These are phyloP conservation scores for Termitomyces sp. DNA, from an alignment of 768 basidiomycete genomes.

Conservation along the genomic window DNA sequence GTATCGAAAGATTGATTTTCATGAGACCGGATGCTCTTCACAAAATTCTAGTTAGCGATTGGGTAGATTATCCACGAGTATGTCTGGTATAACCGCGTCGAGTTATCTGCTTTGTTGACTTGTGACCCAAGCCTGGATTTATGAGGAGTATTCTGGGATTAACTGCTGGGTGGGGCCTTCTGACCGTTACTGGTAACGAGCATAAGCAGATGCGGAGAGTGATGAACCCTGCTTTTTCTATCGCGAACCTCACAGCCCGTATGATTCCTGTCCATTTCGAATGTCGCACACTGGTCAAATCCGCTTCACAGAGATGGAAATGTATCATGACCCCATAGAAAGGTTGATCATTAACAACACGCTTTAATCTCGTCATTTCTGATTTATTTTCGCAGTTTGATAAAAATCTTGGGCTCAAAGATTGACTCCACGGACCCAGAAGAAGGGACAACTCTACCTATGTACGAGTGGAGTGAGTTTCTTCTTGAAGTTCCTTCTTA, in stretches of 20 bases:
- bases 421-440: slow-evolving; percentile 19
- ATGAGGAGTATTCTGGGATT: slow-evolving; percentile 35
- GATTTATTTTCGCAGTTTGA: slow-evolving; percentile 19
- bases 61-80: slow-evolving; percentile 40
- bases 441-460: slow-evolving; percentile 23
- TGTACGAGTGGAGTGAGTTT: slow-evolving; percentile 45
- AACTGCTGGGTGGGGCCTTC: slow-evolving; percentile 37
- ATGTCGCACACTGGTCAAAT: not conserved
- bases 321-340: slow-evolving; percentile 43
- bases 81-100: slow-evolving; percentile 3
- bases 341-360: slow-evolving; percentile 21
- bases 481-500: not conserved
- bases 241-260: slow-evolving; percentile 35
- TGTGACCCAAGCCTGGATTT: slow-evolving; percentile 30
- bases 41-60: slow-evolving; percentile 36
- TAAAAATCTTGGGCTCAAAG: slow-evolving; percentile 29
- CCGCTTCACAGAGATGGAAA: slow-evolving; percentile 28
- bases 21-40: slow-evolving; percentile 38
- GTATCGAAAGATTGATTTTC: slow-evolving; percentile 39
- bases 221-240: slow-evolving; percentile 49
- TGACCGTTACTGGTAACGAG: slow-evolving; percentile 43
- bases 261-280: slow-evolving; percentile 5
- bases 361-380: not conserved
- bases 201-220: slow-evolving; percentile 44
- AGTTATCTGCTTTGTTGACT: not conserved